Evolutionary conservation across 257 asterid genomes (phyloP), one percentile per base, ranked within the genome.

Genomic region (Rauvolfia tetraphylla): DNA sequence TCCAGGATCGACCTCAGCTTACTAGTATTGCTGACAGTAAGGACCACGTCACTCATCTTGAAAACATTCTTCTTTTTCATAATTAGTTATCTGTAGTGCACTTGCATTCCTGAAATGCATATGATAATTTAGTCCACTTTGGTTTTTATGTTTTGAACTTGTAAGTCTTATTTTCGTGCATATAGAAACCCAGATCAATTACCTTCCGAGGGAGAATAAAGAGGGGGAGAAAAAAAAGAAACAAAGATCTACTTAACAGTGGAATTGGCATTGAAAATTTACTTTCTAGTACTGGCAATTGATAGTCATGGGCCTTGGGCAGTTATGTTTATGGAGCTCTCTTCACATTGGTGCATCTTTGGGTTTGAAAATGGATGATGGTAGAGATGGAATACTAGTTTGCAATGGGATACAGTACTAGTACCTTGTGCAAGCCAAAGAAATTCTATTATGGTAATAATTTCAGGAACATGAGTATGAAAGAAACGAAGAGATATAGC

Each of bases 1-100:
- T 90, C 85, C 97, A 89, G 84, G 96, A 91, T 83, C 86, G 87
- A 74, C 78, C 90, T 49, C 89, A 87, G 83, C 97, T 95, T 71
- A 86, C 99, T 57, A 80, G 93, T 74, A 76, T 87, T 65, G 88
- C 98, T 54, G 99, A 95, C 84, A 95, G 98, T 93, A 86, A 89
- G 97, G 34, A 79, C 71, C 81, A 65, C 65, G 20, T 62, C 77
- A 20, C 78, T 68, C 38, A n/a, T 70, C 68, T 79, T 59, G 74
- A 44, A 12, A 76, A 25, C 46, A 38, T 48, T 44, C 27, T 15
- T 18, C 25, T 31, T 33, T 13, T 27, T 34, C 33, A 7, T 46
- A n/a, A n/a, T n/a, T n/a, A n/a, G n/a, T n/a, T n/a, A 46, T 46
- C 6, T 46, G 13, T 46, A 46, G 15, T 49, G 20, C 56, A 13